These are phyloP conservation scores for Acer campestre DNA, from an alignment of 345 rosid species.

Conservation along the genomic window DNA sequence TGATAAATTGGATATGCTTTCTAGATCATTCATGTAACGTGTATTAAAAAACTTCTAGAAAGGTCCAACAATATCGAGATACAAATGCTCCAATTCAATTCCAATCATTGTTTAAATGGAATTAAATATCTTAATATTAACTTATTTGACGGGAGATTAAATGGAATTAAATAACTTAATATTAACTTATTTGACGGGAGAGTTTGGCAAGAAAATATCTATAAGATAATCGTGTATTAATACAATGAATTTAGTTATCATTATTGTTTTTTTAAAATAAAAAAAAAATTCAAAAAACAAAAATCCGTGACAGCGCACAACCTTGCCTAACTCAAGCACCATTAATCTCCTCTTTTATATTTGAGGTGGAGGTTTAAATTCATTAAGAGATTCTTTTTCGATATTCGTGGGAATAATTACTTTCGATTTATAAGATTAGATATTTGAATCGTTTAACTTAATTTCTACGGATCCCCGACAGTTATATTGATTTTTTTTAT, in stretches of 20 bases:
- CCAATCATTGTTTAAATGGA: neutral
- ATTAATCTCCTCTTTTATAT: neutral
- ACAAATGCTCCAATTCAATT: neutral
- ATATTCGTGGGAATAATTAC: too few species aligned
- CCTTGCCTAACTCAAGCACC: too few species aligned
- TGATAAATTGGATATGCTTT: neutral
- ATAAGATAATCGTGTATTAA: neutral
- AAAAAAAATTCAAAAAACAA: too few species aligned
- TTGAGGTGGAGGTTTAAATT: too few species aligned
- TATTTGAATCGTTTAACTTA: too few species aligned
- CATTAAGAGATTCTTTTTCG: too few species aligned
- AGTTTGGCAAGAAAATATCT: too few species aligned
- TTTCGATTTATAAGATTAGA: rapidly evolving
- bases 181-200: neutral
- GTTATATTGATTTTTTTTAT: too few species aligned
- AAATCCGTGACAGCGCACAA: too few species aligned
- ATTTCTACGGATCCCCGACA: too few species aligned
- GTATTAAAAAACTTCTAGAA: neutral
- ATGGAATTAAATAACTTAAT: neutral
- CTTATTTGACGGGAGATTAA: slow-evolving; percentile 1
- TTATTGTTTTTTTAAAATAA: too few species aligned
- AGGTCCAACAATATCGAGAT: neutral
- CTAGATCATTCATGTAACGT: neutral
- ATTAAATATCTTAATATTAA: neutral
- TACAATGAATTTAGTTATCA: neutral